phyloP scores from a whole-genome alignment of 306 rosid species.

The Prunus mongolica region DNA sequence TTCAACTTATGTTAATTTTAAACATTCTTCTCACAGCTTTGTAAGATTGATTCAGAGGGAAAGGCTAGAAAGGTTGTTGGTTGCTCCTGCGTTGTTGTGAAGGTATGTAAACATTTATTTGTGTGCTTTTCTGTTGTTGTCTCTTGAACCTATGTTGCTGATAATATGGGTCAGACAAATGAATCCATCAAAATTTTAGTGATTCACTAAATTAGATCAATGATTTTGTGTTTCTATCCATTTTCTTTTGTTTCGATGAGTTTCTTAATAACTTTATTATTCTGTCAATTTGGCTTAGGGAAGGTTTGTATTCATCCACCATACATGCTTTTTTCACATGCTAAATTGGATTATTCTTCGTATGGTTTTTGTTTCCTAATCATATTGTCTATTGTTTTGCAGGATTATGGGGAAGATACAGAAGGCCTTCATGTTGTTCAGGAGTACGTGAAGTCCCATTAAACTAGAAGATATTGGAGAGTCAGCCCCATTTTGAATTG shows the following conservation, averaged over 20 bases:
- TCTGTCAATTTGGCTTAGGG: no score
- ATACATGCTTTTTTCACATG: background rate
- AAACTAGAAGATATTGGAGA: conserved; percentile 5
- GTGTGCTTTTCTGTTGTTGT: background rate
- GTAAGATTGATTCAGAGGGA: conserved; percentile 80
- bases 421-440: conserved; percentile 44
- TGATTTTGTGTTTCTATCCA: background rate
- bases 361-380: background rate
- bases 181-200: background rate
- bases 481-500: background rate
- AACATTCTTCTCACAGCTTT: conserved; percentile 41
- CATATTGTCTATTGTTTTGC: background rate
- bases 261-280: background rate
- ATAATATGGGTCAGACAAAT: background rate
- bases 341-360: background rate
- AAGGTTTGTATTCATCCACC: background rate
- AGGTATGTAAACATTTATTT: conserved; percentile 35
- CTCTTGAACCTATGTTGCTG: background rate
- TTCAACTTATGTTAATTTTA: background rate
- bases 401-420: conserved; percentile 42
- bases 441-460: conserved; percentile 40
- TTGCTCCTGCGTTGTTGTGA: conserved; percentile 69
- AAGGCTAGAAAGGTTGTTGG: conserved; percentile 66
- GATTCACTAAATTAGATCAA: background rate
- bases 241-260: background rate